These are phyloP conservation scores for Firmiana major DNA, from an alignment of 345 rosid species.

Conservation along the genomic window DNA sequence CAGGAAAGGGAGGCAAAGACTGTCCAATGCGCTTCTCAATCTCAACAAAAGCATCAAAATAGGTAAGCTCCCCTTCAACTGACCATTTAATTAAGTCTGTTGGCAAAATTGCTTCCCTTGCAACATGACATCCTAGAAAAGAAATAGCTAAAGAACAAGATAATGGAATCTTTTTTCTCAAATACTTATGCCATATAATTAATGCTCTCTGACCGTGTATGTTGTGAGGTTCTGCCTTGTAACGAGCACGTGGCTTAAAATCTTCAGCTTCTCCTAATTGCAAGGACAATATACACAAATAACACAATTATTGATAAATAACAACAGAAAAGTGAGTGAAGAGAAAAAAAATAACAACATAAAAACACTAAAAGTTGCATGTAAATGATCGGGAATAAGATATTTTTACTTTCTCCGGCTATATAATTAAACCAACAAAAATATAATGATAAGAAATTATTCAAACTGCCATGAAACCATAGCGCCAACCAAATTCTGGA, in stretches of 20 bases:
- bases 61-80: conserved; percentile 67
- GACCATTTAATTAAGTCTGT: conserved; percentile 72
- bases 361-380: background rate
- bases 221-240: conserved; percentile 46
- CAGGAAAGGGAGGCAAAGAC: conserved; percentile 26
- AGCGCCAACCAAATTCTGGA: background rate
- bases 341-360: background rate
- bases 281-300: background rate
- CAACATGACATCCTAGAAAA: conserved; percentile 69
- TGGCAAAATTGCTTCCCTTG: conserved; percentile 63
- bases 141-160: conserved; percentile 62
- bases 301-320: background rate
- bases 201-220: conserved; percentile 57
- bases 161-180: conserved; percentile 49
- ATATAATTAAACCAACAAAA: background rate
- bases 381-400: background rate
- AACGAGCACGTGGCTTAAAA: conserved; percentile 17
- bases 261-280: conserved; percentile 34
- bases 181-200: conserved; percentile 52
- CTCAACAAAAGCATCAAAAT: conserved; percentile 53
- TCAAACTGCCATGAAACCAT: background rate
- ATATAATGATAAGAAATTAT: background rate
- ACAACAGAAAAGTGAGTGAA: background rate
- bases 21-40: conserved; percentile 43
- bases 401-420: background rate